Conservation (phyloP, 768 basidiomycete species). For the Cystobasidium tubakii region DNA sequence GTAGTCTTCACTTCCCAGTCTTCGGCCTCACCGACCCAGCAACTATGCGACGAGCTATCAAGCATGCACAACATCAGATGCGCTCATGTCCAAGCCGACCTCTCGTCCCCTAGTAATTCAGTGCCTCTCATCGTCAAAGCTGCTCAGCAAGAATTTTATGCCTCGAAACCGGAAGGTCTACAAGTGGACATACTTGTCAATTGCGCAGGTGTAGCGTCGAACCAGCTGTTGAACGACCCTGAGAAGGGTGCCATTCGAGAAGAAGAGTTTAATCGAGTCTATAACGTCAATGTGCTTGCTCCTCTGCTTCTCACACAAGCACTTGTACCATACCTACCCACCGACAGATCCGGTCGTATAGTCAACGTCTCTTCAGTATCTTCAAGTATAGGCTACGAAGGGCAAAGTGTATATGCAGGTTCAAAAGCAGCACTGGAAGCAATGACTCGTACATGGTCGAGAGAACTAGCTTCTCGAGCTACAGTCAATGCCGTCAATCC, state of each 20-base stretch:
- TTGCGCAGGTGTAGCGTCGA: constrained; percentile 21
- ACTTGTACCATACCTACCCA: constrained; percentile 5
- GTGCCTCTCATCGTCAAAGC: constrained; percentile 4
- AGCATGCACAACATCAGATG: neutral
- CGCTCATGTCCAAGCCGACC: constrained; percentile 12
- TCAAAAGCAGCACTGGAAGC: constrained; percentile 28
- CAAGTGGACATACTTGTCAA: constrained; percentile 25
- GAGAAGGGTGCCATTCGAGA: neutral
- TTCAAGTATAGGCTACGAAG: constrained; percentile 26
- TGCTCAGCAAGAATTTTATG: neutral
- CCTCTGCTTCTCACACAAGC: constrained; percentile 29
- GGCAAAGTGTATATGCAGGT: constrained; percentile 24
- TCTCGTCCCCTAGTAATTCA: neutral
- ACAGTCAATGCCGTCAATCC: constrained; percentile 31
- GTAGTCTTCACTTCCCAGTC: constrained; percentile 27
- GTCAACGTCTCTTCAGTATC: constrained; percentile 30
- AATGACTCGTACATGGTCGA: constrained; percentile 28
- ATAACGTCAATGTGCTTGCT: constrained; percentile 25
- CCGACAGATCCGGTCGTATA: constrained; percentile 8
- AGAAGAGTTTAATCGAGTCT: constrained; percentile 16
- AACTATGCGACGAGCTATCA: constrained; percentile 13
- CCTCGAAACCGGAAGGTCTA: neutral
- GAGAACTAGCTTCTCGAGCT: constrained; percentile 20
- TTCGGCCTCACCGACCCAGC: neutral
- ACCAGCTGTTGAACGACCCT: constrained; percentile 11